Evolutionary conservation across 257 asterid species (phyloP).

Genomic region (Nyctanthes arbortristis): DNA sequence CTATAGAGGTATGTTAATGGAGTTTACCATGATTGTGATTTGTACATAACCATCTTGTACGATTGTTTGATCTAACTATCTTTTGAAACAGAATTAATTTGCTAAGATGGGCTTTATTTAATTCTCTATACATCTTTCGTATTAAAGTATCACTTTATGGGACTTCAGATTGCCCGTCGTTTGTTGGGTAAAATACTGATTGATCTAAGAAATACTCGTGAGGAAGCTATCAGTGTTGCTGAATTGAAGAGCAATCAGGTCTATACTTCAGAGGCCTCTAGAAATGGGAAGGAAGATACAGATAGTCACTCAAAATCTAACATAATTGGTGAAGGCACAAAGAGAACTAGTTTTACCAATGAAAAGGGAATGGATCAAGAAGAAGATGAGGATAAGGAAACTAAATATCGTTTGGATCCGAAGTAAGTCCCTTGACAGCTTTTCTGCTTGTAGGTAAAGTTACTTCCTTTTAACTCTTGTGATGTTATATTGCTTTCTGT

Average conservation of each 20-base stretch:
- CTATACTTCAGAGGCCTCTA: slow-evolving; percentile 30
- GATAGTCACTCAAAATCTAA: slow-evolving; percentile 50
- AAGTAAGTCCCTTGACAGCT: slow-evolving; percentile 42
- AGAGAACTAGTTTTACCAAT: slow-evolving; percentile 82
- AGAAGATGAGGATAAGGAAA: slow-evolving; percentile 87
- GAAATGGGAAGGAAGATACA: slow-evolving; percentile 54
- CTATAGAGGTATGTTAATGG: neutral
- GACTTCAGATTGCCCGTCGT: slow-evolving; percentile 82
- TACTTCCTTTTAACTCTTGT: slow-evolving; percentile 19
- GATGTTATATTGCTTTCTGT: slow-evolving; percentile 17
- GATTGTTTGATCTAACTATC: too few relatives aligned
- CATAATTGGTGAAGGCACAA: slow-evolving; percentile 51
- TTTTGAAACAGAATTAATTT: too few relatives aligned
- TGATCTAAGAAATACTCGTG: slow-evolving; percentile 84
- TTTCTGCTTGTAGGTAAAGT: too few relatives aligned
- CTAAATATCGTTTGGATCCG: slow-evolving; percentile 93
- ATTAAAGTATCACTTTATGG: neutral
- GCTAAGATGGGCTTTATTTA: too few relatives aligned
- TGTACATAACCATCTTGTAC: neutral
- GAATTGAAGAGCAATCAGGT: slow-evolving; percentile 76
- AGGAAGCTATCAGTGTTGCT: slow-evolving; percentile 87
- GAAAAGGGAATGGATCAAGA: slow-evolving; percentile 83
- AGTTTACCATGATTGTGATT: neutral
- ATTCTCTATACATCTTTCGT: too few relatives aligned
- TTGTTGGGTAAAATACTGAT: slow-evolving; percentile 86